Conservation (phyloP, 495 filamentous ascomycete genomes). For the Astrothelium subdiscretum region DNA sequence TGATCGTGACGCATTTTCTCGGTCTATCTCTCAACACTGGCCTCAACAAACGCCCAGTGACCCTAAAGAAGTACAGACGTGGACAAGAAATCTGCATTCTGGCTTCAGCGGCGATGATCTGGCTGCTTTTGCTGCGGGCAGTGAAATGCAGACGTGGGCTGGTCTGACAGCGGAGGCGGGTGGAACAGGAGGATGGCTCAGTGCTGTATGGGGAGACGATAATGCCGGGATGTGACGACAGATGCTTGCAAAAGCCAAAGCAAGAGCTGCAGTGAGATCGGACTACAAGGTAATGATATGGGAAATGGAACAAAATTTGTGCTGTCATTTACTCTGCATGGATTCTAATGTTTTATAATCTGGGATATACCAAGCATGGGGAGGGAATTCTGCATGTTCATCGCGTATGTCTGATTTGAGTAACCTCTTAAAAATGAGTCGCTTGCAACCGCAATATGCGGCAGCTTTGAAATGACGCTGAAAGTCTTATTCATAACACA, state of each 20-base stretch:
- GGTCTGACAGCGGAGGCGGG: slow-evolving; percentile 2
- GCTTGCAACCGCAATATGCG: too few species aligned
- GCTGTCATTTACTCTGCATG: too few species aligned
- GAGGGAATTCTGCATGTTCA: too few species aligned
- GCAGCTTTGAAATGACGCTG: too few species aligned
- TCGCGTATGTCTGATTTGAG: too few species aligned
- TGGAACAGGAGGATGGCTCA: slow-evolving; percentile 3
- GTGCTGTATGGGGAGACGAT: slow-evolving; percentile 2
- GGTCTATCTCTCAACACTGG: slow-evolving; percentile 6
- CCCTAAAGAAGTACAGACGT: slow-evolving; percentile 14
- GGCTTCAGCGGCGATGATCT: slow-evolving; percentile 23
- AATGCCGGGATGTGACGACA: neutral
- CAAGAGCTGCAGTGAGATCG: too few species aligned
- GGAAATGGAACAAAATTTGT: too few species aligned
- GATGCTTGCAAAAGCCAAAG: neutral
- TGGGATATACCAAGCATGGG: too few species aligned
- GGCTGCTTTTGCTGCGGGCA: slow-evolving; percentile 21
- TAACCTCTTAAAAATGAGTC: too few species aligned
- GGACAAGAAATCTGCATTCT: slow-evolving; percentile 23
- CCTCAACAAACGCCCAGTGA: slow-evolving; percentile 1
- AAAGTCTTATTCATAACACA: too few species aligned
- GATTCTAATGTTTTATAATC: too few species aligned
- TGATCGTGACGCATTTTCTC: neutral
- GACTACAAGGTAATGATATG: too few species aligned
- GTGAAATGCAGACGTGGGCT: slow-evolving; percentile 17